Evolutionary conservation across 208 protist genomes (phyloP).

Genomic region (Phytomonas sp.): DNA sequence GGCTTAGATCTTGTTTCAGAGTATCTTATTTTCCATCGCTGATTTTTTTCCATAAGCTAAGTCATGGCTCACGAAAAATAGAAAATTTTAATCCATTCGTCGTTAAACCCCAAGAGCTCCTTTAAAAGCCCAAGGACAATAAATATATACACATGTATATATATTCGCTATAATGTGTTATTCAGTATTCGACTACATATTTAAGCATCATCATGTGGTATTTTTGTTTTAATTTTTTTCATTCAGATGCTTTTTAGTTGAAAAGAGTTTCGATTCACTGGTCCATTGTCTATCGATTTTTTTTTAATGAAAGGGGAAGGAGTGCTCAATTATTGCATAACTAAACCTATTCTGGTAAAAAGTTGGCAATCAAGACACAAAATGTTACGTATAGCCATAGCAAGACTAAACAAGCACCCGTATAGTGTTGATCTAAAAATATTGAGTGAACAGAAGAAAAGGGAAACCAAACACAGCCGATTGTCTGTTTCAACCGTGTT

Average conservation of each 20-base stretch:
- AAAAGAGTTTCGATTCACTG: background rate
- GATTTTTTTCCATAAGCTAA: background rate
- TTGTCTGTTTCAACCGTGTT: conserved; percentile 13
- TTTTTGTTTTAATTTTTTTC: background rate
- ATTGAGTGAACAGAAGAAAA: conserved; percentile 16
- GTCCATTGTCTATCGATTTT: background rate
- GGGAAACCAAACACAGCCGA: conserved; percentile 14
- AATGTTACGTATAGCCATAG: background rate
- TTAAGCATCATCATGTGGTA: background rate
- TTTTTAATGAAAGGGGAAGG: background rate
- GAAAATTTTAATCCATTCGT: background rate
- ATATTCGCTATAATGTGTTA: background rate
- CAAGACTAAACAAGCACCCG: conserved; percentile 20
- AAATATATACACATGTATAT: background rate
- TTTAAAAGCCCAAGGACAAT: background rate
- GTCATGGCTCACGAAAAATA: background rate
- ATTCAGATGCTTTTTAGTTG: background rate
- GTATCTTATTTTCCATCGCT: background rate
- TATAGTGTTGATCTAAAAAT: conserved; percentile 42
- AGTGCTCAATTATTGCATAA: background rate
- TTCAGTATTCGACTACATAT: background rate
- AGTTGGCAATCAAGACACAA: background rate
- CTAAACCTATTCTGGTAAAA: background rate
- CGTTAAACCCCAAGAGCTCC: background rate
- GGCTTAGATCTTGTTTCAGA: background rate